Evolutionary conservation across 257 asterid species (phyloP), one percentile per base, ranked within the genome.

Genomic region (Paulownia fortunei): DNA sequence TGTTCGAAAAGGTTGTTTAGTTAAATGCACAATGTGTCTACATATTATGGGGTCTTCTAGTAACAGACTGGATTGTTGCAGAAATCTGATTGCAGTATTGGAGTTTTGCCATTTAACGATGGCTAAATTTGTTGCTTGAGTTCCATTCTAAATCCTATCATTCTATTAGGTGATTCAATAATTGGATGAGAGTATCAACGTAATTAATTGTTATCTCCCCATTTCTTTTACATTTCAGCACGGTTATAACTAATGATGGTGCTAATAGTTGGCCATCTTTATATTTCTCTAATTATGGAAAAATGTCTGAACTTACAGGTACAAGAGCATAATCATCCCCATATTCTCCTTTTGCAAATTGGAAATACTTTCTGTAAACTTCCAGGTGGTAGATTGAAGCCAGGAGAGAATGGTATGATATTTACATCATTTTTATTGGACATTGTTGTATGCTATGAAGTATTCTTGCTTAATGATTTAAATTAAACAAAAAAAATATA

Each of bases 301-400:
- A 68, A 55, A 65, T 73, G 21, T 49, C 12, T n/a, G 39, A 66
- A 69, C 72, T 36, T 69, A 63, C 88, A 96, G 99, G 97, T 96
- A 19, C 99, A 96, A 74, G 99, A 96, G 85, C 99, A 96, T 72
- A 96, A 93, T 82, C 98, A 93, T 86, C 99, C 99, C 24, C 99
- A 96, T 76, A 92, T 96, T 79, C 97, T 96, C 69, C 98, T 96
- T 49, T 81, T 96, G 89, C 98, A 96, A 93, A 96, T 96, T 68
- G 99, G 98, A 46, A 93, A 96, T 77, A 96, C 99, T 12, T 96
- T 96, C 82, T 93, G 97, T 90, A 96, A 96, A 82, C 98, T 96
- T 77, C 99, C 99, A 26, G 99, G 99, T n/a, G 99, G 99, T 62
- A 91, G 98, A 65, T 80, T 96, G 86, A 96, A 96, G 86, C 98